These are phyloP conservation scores for Plantago lanceolata DNA, from an alignment of 305 asterid genomes.

Conservation along the genomic window DNA sequence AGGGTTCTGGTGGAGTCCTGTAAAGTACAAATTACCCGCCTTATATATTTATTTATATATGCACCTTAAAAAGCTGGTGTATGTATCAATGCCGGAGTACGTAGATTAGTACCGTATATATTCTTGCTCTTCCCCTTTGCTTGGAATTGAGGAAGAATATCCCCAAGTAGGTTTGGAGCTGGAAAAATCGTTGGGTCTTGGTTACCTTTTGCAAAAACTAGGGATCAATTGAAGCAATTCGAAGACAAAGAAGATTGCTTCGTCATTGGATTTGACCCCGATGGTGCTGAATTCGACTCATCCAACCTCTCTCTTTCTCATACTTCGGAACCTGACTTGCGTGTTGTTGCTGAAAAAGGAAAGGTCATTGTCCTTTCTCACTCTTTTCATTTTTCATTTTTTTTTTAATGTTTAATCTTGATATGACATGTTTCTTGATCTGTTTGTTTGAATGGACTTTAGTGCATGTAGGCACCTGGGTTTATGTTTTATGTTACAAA, in stretches of 20 bases:
- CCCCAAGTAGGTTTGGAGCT: no score
- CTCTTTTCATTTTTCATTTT: neutral
- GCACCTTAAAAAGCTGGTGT: no score
- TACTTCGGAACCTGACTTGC: neutral
- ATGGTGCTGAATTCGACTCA: slow-evolving; percentile 24
- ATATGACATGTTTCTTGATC: neutral
- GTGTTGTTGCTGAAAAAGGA: slow-evolving; percentile 43
- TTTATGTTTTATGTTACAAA: neutral
- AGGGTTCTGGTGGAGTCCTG: no score
- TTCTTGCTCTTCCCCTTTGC: no score
- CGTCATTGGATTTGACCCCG: slow-evolving; percentile 60
- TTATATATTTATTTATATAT: no score
- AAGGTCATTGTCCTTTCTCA: slow-evolving; percentile 29
- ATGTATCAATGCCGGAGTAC: no score
- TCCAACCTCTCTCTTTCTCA: slow-evolving; percentile 19
- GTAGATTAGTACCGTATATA: no score
- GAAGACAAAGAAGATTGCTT: slow-evolving; percentile 52
- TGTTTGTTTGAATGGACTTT: neutral
- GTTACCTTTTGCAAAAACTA: neutral
- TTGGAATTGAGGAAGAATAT: no score
- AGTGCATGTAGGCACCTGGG: neutral
- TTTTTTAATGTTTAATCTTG: neutral
- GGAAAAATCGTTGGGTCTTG: neutral
- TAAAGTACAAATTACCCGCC: no score
- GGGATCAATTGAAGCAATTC: neutral